Conservation (phyloP, 169 alveolate species). For the Cytauxzoon felis region DNA sequence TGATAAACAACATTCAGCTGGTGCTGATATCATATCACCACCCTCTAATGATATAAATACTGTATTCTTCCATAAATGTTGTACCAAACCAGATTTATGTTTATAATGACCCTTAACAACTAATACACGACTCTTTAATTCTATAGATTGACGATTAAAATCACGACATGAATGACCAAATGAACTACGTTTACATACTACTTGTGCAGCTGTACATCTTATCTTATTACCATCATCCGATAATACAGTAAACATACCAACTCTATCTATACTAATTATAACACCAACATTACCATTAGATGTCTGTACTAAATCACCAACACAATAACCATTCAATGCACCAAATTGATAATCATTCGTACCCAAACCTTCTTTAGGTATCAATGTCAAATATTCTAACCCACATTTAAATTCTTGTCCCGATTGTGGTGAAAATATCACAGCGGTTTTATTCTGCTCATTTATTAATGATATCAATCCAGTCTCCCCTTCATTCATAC, state of each 20-base stretch:
- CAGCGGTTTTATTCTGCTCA: slow-evolving; percentile 65
- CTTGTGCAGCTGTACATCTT: slow-evolving; percentile 53
- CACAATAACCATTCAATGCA: slow-evolving; percentile 74
- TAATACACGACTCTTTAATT: slow-evolving; percentile 57
- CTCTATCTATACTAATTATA: slow-evolving; percentile 72
- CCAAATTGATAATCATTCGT: slow-evolving; percentile 42
- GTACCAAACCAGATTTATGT: slow-evolving; percentile 64
- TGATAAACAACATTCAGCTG: slow-evolving; percentile 19
- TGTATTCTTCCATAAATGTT: slow-evolving; percentile 69
- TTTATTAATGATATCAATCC: slow-evolving; percentile 74
- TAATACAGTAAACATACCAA: slow-evolving; percentile 65
- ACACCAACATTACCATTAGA: slow-evolving; percentile 78
- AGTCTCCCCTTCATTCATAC: slow-evolving; percentile 77
- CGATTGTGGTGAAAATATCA: slow-evolving; percentile 72
- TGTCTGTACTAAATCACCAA: slow-evolving; percentile 77
- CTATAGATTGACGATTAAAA: slow-evolving; percentile 60
- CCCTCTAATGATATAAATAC: slow-evolving; percentile 62
- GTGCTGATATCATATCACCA: slow-evolving; percentile 26
- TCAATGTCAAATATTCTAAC: slow-evolving; percentile 60
- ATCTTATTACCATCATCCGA: slow-evolving; percentile 45
- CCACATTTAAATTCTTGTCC: slow-evolving; percentile 65
- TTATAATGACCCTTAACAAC: slow-evolving; percentile 64
- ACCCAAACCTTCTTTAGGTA: slow-evolving; percentile 61
- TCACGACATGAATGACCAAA: slow-evolving; percentile 67
- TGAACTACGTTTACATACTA: slow-evolving; percentile 67